Evolutionary conservation across 495 filamentous ascomycete species (phyloP).

Genomic region (Penicillium mononematosum): DNA sequence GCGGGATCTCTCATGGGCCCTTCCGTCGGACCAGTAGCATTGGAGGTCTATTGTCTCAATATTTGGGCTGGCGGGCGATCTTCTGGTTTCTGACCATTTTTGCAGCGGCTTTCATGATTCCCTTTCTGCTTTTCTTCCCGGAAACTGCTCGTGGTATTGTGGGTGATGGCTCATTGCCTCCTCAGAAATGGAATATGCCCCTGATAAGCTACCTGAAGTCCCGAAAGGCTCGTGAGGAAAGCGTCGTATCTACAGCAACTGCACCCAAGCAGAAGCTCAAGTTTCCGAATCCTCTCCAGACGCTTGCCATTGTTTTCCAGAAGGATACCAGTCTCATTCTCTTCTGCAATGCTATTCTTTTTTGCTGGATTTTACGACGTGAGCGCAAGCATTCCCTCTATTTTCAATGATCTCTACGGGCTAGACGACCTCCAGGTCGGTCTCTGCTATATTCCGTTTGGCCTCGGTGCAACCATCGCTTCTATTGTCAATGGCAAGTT

Average conservation of each 20-base stretch:
- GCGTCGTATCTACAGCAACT: slow-evolving; percentile 11
- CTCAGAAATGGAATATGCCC: slow-evolving; percentile 36
- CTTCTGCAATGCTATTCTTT: slow-evolving; percentile 44
- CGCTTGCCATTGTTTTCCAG: slow-evolving; percentile 62
- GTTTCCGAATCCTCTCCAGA: slow-evolving; percentile 69
- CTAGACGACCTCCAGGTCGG: slow-evolving; percentile 51
- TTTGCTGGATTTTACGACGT: slow-evolving; percentile 44
- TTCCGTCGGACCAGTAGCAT: slow-evolving; percentile 60
- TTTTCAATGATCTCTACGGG: slow-evolving; percentile 43
- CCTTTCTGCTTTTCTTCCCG: slow-evolving; percentile 38
- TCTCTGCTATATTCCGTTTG: slow-evolving; percentile 49
- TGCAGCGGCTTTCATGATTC: slow-evolving; percentile 39
- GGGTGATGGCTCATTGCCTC: slow-evolving; percentile 42
- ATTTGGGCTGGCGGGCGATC: slow-evolving; percentile 66
- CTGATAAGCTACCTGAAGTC: slow-evolving; percentile 33
- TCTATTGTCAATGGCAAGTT: slow-evolving; percentile 88
- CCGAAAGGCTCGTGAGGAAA: slow-evolving; percentile 25
- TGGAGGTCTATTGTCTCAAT: slow-evolving; percentile 63
- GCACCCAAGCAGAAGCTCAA: slow-evolving; percentile 47
- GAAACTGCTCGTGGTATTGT: slow-evolving; percentile 50
- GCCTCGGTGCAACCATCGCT: slow-evolving; percentile 67
- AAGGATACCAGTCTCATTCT: slow-evolving; percentile 48
- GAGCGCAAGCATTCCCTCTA: slow-evolving; percentile 41
- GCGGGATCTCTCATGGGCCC: slow-evolving; percentile 44
- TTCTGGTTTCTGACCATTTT: slow-evolving; percentile 77